Percentiles rank a stretch among this genome's conserved stretches.
Evolutionary conservation across 768 basidiomycete genomes (phyloP).

Genomic region (Leccinum longicurvipes): DNA sequence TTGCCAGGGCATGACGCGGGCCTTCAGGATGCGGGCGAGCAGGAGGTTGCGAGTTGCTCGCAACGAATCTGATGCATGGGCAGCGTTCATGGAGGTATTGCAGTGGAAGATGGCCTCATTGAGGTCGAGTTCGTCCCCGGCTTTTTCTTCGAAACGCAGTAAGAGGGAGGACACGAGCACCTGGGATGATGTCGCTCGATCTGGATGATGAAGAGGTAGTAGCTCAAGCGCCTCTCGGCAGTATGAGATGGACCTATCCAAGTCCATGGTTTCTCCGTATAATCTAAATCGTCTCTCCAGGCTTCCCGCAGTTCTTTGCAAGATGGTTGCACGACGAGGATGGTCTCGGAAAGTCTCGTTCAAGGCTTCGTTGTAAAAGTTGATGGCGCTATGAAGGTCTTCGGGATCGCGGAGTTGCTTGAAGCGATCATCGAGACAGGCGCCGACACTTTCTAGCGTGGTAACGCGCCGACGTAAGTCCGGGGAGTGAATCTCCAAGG

Average conservation of each 20-base stretch:
- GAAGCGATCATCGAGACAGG: constrained; percentile 26
- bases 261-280: constrained; percentile 17
- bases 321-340: constrained; percentile 12
- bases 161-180: constrained; percentile 22
- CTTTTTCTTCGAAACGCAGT: constrained; percentile 22
- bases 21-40: constrained; percentile 20
- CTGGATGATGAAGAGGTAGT: constrained; percentile 9
- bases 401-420: constrained; percentile 17
- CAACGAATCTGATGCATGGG: constrained; percentile 4
- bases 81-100: constrained; percentile 4
- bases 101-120: constrained; percentile 24
- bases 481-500: constrained; percentile 17
- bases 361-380: constrained; percentile 27
- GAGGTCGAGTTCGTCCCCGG: constrained; percentile 27
- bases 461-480: constrained; percentile 12
- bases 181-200: constrained; percentile 12
- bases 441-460: constrained; percentile 21
- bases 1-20: constrained; percentile 25
- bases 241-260: constrained; percentile 28
- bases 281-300: constrained; percentile 15
- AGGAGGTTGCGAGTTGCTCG: constrained; percentile 17
- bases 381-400: constrained; percentile 25
- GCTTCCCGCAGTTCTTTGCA: constrained; percentile 16
- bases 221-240: constrained; percentile 24
- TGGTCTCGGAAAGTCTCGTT: constrained; percentile 13